Evolutionary conservation across 169 alveolate species (phyloP).

Genomic region (Babesia ovis): DNA sequence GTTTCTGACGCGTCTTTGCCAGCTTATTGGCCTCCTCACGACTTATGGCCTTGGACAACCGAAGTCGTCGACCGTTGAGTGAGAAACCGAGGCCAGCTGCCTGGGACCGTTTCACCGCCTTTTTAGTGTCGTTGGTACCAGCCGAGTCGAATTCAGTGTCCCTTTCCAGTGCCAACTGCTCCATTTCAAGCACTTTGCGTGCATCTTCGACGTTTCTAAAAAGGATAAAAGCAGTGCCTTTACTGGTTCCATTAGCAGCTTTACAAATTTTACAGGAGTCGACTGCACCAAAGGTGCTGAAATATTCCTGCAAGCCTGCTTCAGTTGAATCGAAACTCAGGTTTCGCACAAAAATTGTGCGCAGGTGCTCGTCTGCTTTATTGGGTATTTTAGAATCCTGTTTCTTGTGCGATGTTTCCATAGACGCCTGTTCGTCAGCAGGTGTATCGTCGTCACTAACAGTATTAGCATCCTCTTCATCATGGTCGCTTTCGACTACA

Average conservation of each 20-base stretch:
- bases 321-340: conserved; percentile 61
- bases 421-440: background rate
- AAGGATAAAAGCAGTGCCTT: conserved; percentile 59
- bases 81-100: conserved; percentile 60
- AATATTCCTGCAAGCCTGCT: conserved; percentile 37
- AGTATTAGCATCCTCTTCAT: background rate
- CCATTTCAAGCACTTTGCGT: conserved; percentile 33
- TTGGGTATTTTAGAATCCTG: background rate
- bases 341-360: conserved; percentile 66
- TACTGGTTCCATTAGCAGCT: conserved; percentile 36
- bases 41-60: conserved; percentile 41
- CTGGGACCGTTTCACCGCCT: conserved; percentile 19
- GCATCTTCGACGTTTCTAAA: conserved; percentile 44
- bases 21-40: conserved; percentile 46
- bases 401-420: background rate
- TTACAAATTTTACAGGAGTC: conserved; percentile 47
- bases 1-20: conserved; percentile 2
- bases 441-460: background rate
- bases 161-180: conserved; percentile 47
- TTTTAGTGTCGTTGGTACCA: background rate
- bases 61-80: conserved; percentile 52
- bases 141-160: conserved; percentile 37
- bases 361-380: conserved; percentile 3
- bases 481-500: background rate
- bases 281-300: conserved; percentile 51